A percentile compares a stretch with the other conserved stretches of the same genome.
Conservation (phyloP, 257 asterid genomes). For the Solanum chiquidenum region DNA sequence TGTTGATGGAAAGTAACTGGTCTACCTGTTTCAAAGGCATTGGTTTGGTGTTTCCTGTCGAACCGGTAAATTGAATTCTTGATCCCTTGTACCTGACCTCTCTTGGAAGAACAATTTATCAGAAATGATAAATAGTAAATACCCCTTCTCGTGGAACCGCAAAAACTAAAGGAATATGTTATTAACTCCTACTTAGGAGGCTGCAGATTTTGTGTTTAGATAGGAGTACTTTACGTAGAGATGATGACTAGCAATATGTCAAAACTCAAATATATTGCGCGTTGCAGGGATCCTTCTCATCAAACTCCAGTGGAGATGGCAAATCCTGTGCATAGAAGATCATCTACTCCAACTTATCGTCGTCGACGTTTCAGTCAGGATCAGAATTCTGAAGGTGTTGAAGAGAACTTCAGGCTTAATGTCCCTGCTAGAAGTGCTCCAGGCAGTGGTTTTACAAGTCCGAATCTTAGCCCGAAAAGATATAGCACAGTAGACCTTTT, state of each 20-base stretch:
- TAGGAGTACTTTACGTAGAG: neutral
- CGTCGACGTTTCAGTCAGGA: constrained; percentile 34
- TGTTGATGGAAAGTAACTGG: neutral
- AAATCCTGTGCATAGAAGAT: neutral
- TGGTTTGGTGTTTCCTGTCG: neutral
- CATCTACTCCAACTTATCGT: constrained; percentile 22
- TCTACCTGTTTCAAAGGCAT: neutral
- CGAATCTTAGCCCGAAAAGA: constrained; percentile 51
- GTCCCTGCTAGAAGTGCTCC: constrained; percentile 74
- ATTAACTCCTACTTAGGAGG: neutral
- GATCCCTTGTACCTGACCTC: neutral
- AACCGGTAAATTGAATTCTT: neutral
- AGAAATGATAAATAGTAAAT: neutral
- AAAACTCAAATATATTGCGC: neutral
- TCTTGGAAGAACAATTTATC: neutral
- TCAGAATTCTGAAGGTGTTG: constrained; percentile 25
- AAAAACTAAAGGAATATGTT: neutral
- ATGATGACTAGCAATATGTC: neutral
- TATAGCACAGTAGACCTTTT: constrained; percentile 33
- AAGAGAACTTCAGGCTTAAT: constrained; percentile 15
- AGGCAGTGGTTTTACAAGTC: constrained; percentile 56
- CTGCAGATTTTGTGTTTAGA: neutral
- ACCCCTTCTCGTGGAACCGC: neutral
- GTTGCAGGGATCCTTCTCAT: constrained; percentile 1
- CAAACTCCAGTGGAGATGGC: neutral